Percentiles rank a stretch among this genome's conserved stretches.
Conservation (phyloP, 116 monocot species). For the Iris pallida region DNA sequence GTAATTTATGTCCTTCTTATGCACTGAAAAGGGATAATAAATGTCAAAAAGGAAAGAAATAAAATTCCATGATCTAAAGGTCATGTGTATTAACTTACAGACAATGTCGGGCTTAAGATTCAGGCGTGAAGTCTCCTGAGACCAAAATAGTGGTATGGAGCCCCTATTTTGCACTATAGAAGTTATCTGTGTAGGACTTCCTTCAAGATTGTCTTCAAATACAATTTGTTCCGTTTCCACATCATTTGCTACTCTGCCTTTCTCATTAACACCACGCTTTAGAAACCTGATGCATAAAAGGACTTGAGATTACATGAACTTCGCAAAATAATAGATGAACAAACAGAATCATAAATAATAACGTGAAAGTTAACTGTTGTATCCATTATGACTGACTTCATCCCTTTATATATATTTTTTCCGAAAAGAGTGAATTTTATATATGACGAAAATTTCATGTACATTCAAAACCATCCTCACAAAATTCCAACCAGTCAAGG, state of each 20-base stretch:
- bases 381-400: too few relatives aligned
- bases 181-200: conserved; percentile 46
- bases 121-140: conserved; percentile 71
- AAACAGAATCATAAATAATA: too few relatives aligned
- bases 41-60: conserved; percentile 1
- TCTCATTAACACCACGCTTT: conserved; percentile 86
- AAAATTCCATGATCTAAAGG: neutral
- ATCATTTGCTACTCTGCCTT: conserved; percentile 85
- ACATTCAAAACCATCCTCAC: too few relatives aligned
- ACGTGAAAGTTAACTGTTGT: too few relatives aligned
- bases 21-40: conserved; percentile 39
- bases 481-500: too few relatives aligned
- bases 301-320: neutral
- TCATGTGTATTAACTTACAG: conserved; percentile 41
- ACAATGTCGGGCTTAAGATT: conserved; percentile 84
- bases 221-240: conserved; percentile 92
- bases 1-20: conserved; percentile 58
- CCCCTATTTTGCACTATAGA: conserved; percentile 89
- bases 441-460: too few relatives aligned
- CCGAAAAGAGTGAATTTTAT: too few relatives aligned
- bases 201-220: conserved; percentile 42
- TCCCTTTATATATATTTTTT: too few relatives aligned
- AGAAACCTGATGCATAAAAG: conserved; percentile 45
- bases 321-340: too few relatives aligned
- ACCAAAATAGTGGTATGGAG: conserved; percentile 90